A percentile compares a stretch with the other conserved stretches of the same genome.
Evolutionary conservation across 495 filamentous ascomycete species (phyloP).

Genomic region (Neurospora sp.): DNA sequence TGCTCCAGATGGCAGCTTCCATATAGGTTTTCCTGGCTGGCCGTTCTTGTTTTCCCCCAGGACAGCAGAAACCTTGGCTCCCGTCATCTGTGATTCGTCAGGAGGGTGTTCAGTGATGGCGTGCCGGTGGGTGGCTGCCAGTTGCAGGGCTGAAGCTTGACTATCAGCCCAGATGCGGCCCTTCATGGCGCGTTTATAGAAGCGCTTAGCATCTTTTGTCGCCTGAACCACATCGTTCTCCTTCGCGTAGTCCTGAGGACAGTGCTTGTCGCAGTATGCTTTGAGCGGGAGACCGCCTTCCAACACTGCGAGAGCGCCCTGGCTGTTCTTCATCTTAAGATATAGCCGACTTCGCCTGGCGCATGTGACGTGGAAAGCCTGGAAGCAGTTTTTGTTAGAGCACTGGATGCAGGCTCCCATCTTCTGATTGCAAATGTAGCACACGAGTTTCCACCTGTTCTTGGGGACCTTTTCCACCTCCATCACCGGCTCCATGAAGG

Average conservation of each 20-base stretch:
- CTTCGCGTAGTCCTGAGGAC: slow-evolving; percentile 76
- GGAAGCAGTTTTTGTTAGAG: slow-evolving; percentile 92
- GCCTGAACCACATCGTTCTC: slow-evolving; percentile 61
- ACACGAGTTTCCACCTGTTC: slow-evolving; percentile 83
- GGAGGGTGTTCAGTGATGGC: slow-evolving; percentile 48
- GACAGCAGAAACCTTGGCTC: slow-evolving; percentile 44
- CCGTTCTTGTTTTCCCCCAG: slow-evolving; percentile 67
- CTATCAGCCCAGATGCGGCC: slow-evolving; percentile 84
- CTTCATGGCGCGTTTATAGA: slow-evolving; percentile 79
- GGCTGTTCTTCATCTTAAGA: slow-evolving; percentile 90
- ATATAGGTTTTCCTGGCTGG: slow-evolving; percentile 58
- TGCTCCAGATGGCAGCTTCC: slow-evolving; percentile 91
- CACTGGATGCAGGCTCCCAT: slow-evolving; percentile 99
- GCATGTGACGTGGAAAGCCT: slow-evolving; percentile 98
- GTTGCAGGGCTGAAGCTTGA: slow-evolving; percentile 72
- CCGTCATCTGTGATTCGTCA: slow-evolving; percentile 45
- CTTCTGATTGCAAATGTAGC: slow-evolving; percentile 93
- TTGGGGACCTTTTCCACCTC: slow-evolving; percentile 96
- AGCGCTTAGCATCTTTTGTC: slow-evolving; percentile 48
- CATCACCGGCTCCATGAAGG: slow-evolving; percentile 96
- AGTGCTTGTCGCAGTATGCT: slow-evolving; percentile 94
- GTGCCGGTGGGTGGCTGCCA: slow-evolving; percentile 55
- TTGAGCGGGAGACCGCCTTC: slow-evolving; percentile 80
- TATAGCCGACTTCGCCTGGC: slow-evolving; percentile 80
- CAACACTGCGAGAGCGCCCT: slow-evolving; percentile 66